Base-by-base conservation (phyloP, 306 rosid species). In the Mucuna pruriens region DNA sequence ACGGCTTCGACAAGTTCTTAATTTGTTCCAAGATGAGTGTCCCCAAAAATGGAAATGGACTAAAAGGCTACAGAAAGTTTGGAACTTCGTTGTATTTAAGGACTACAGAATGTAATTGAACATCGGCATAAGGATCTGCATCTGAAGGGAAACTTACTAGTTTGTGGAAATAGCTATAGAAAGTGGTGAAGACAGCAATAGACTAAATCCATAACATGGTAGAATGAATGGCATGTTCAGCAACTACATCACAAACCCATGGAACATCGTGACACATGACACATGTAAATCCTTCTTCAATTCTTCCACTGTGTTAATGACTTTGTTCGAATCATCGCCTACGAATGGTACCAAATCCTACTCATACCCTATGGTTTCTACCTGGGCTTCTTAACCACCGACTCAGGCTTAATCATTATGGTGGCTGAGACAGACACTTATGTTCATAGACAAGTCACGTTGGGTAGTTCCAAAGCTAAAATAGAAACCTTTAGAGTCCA, bases 141-240 rank as follows among this genome's bases (percentile, higher is more conserved):
- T 87, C 78, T 0, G 92, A 85, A 74, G 97, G 94, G 45, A 90
- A 92, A 52, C 69, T 75, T 4, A 80, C 90, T 9, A 87, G 58
- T n/a, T 84, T 81, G 68, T 89, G 89, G 62, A 26, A 76, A 48
- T 77, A 83, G 23, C 86, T 86, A 42, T 89, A 90, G 19, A 90
- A 92, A n/a, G 89, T 65, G 0, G 90, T 60, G 31, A 90, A 87
- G n/a, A 81, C 82, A 33, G 97, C 90, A 11, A 63, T 68, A 2
- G 95, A 90, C 51, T 92, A 95, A 55, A 92, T 70, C 97, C 97
- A 92, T 1, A 92, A 73, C 52, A 89, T 31, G 22, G 92, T 86
- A 9, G 84, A 89, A 44, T 89, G 93, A 29, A 89, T 63, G 6
- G 57, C 65, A 9, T 83, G 78, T 6, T 76, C 80, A 11, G 60